These are phyloP conservation scores for Lactifluus volemus DNA, from an alignment of 768 basidiomycete species.

Conservation along the genomic window DNA sequence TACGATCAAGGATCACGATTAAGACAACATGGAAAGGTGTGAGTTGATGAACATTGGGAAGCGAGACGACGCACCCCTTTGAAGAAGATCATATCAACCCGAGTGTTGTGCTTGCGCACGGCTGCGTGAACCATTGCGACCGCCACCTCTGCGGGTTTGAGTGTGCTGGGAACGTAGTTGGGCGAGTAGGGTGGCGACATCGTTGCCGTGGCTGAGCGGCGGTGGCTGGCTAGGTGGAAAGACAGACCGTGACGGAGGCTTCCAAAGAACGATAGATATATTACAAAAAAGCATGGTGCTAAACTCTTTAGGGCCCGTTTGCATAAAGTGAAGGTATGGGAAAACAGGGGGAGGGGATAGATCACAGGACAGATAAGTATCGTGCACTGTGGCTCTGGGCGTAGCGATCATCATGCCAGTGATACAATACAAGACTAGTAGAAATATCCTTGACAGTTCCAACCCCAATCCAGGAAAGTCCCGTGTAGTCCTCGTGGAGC, in stretches of 20 bases:
- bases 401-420: no score
- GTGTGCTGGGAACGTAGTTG: constrained; percentile 26
- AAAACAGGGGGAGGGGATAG: no score
- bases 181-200: background rate
- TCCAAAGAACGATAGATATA: background rate
- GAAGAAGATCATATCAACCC: constrained; percentile 50
- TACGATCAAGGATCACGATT: constrained; percentile 21
- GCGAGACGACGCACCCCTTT: constrained; percentile 49
- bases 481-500: no score
- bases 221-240: background rate
- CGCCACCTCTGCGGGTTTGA: constrained; percentile 53
- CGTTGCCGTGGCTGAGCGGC: background rate
- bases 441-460: no score
- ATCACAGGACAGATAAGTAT: no score
- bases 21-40: background rate
- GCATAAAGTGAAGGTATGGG: no score
- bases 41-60: background rate
- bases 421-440: no score
- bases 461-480: no score
- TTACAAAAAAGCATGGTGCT: no score
- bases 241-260: background rate
- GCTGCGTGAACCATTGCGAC: constrained; percentile 46
- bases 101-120: constrained; percentile 55
- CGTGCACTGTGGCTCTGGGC: no score
- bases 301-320: no score